Conservation (phyloP, 495 filamentous ascomycete genomes). For the Penicillium flavigenum region DNA sequence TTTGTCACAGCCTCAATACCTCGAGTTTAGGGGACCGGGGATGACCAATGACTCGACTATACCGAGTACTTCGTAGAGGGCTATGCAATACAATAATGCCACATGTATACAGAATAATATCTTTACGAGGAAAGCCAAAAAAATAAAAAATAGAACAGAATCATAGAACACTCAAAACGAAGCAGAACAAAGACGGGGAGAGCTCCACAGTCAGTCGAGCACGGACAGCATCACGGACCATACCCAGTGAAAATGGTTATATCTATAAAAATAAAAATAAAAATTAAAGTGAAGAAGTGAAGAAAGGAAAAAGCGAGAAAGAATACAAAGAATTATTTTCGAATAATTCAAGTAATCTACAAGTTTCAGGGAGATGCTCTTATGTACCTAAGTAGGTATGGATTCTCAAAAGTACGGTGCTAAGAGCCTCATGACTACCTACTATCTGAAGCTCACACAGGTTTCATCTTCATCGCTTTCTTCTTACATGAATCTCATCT, state of each 20-base stretch:
- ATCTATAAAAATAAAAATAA: neutral
- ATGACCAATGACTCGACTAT: neutral
- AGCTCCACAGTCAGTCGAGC: slow-evolving; percentile 18
- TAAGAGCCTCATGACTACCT: slow-evolving; percentile 5
- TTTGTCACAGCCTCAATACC: neutral
- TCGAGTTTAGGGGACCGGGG: neutral
- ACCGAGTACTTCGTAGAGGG: neutral
- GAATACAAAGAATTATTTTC: neutral
- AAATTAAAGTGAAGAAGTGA: neutral
- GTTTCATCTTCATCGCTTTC: neutral
- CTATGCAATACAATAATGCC: neutral
- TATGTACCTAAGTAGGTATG: neutral
- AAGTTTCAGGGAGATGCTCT: neutral
- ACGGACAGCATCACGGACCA: slow-evolving; percentile 35
- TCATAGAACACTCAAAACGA: neutral
- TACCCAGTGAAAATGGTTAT: neutral
- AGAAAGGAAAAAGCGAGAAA: neutral
- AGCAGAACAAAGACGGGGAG: neutral
- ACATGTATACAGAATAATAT: no score
- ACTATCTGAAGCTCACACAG: neutral
- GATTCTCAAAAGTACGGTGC: neutral
- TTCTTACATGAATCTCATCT: neutral
- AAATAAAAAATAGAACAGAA: neutral
- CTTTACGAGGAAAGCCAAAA: neutral
- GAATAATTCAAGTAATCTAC: neutral